Conservation (phyloP, 2,329 filamentous ascomycete species). For the Amesomyces nigricolor region DNA sequence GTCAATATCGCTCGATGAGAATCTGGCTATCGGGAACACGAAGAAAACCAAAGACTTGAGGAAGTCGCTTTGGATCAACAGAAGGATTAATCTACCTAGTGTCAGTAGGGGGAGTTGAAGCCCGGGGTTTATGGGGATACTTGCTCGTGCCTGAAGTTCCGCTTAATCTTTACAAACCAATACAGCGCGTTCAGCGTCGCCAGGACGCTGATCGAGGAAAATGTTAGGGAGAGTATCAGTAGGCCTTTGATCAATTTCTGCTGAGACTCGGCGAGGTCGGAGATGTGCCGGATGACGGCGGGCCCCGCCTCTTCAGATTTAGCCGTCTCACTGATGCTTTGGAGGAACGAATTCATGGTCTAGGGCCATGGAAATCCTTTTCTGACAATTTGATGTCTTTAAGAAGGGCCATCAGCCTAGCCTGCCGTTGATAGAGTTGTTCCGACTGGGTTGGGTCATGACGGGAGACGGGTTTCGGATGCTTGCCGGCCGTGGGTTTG, state of each 20-base stretch:
- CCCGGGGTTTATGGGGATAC: conserved; percentile 26
- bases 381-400: not conserved
- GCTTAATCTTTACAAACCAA: conserved; percentile 69
- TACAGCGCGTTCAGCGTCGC: conserved; percentile 55
- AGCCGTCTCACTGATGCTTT: not conserved
- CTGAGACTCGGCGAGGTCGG: not conserved
- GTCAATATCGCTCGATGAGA: conserved; percentile 45
- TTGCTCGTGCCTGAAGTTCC: conserved; percentile 68
- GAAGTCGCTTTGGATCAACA: conserved; percentile 67
- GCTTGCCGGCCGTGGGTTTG: not conserved
- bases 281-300: not conserved
- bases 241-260: conserved; percentile 12
- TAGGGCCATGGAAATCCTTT: not conserved
- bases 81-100: conserved; percentile 59
- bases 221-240: conserved; percentile 35
- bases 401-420: conserved; percentile 15
- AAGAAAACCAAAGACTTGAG: conserved; percentile 65
- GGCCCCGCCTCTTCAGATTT: not conserved
- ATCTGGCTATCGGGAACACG: conserved; percentile 55
- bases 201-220: conserved; percentile 49
- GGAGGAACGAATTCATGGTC: not conserved
- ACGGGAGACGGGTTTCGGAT: not conserved
- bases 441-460: conserved; percentile 10
- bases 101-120: conserved; percentile 19
- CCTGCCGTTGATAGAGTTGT: conserved; percentile 10